Evolutionary conservation across 108 stramenopile species (phyloP).

Genomic region (Mayamaea pseudoterrestris): DNA sequence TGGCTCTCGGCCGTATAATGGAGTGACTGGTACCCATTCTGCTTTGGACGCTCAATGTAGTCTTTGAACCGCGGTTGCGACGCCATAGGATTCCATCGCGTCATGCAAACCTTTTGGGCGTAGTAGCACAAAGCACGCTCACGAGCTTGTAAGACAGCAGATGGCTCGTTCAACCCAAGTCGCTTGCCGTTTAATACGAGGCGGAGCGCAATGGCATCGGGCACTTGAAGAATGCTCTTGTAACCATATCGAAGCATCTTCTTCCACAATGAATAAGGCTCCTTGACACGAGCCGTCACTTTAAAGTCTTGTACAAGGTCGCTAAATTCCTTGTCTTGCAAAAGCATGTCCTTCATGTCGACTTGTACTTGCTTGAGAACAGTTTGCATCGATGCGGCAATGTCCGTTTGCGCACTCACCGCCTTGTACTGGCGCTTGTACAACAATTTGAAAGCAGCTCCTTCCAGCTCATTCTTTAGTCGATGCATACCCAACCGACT

Average conservation of each 20-base stretch:
- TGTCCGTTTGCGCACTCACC: conserved; percentile 16
- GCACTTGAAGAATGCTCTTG: conserved; percentile 54
- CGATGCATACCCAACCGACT: conserved; percentile 69
- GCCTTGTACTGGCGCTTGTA: conserved; percentile 50
- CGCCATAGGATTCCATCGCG: conserved; percentile 26
- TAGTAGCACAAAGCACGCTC: conserved; percentile 75
- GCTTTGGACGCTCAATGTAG: conserved; percentile 75
- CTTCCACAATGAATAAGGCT: conserved; percentile 67
- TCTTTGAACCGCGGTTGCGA: conserved; percentile 73
- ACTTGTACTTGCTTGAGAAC: conserved; percentile 42
- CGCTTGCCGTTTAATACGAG: conserved; percentile 62
- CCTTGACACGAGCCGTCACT: conserved; percentile 70
- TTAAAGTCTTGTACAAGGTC: conserved; percentile 33
- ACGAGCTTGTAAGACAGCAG: conserved; percentile 40
- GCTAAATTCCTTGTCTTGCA: conserved; percentile 47
- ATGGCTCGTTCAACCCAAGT: conserved; percentile 30
- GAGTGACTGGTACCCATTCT: conserved; percentile 88
- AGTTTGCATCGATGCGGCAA: conserved; percentile 16
- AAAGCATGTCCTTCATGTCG: conserved; percentile 40
- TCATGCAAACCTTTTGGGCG: conserved; percentile 40
- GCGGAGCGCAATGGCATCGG: conserved; percentile 66
- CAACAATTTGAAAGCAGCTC: conserved; percentile 64
- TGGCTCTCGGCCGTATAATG: conserved; percentile 67
- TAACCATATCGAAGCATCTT: conserved; percentile 63
- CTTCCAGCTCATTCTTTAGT: conserved; percentile 80